phyloP scores from a whole-genome alignment of 495 filamentous ascomycete genomes.

The Aspergillus ellipticus region DNA sequence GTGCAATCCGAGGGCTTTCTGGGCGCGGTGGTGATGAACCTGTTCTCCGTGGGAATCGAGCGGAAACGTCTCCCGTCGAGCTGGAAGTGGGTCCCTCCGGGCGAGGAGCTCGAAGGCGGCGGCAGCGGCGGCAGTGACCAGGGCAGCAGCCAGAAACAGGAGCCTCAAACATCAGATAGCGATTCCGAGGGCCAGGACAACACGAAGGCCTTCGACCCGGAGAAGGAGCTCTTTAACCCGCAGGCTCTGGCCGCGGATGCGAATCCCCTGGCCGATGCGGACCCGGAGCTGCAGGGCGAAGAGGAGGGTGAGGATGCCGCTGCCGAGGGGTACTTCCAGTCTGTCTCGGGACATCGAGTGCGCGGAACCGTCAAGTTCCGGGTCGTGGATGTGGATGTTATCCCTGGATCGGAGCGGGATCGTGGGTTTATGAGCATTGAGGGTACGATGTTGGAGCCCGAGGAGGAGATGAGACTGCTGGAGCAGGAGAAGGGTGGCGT shows the following conservation, averaged over 20 bases:
- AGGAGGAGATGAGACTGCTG: conserved; percentile 40
- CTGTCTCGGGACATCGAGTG: conserved; percentile 58
- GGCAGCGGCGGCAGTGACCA: conserved; percentile 11
- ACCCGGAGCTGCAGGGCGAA: conserved; percentile 12
- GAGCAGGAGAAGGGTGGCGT: conserved; percentile 36
- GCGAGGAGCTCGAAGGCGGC: conserved; percentile 37
- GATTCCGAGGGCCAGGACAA: conserved; percentile 4
- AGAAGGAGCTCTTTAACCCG: conserved; percentile 43
- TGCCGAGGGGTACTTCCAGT: conserved; percentile 55
- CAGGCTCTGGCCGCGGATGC: conserved; percentile 31
- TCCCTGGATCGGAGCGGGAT: conserved; percentile 53
- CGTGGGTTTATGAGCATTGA: conserved; percentile 64
- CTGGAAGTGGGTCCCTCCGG: conserved; percentile 60
- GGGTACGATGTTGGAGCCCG: conserved; percentile 58
- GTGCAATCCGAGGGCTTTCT: conserved; percentile 70
- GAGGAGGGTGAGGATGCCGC: conserved; percentile 34
- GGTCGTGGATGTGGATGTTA: conserved; percentile 61
- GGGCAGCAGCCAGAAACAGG: background rate
- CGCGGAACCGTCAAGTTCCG: conserved; percentile 58
- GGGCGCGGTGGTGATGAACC: conserved; percentile 66
- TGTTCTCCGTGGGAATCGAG: conserved; percentile 71
- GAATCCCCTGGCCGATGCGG: conserved; percentile 23
- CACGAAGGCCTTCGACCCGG: conserved; percentile 31
- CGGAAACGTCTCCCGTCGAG: conserved; percentile 58
- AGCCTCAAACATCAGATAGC: conserved; percentile 17